Evolutionary conservation across 345 rosid genomes (phyloP).

Genomic region (Orychophragmus violaceus): DNA sequence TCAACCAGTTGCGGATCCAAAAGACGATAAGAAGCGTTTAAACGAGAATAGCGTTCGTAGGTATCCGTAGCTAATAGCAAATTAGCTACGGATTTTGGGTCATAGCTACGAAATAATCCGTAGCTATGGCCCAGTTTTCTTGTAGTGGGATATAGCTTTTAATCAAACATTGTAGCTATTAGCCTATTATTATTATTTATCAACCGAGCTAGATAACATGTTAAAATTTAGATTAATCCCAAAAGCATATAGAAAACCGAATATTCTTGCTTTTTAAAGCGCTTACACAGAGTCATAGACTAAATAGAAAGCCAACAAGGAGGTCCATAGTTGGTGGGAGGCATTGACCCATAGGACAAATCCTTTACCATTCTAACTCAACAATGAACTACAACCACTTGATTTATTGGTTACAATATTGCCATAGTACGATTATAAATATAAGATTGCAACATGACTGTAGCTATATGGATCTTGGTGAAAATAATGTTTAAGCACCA

Average conservation of each 20-base stretch:
- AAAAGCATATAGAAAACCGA: background rate
- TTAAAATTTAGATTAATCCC: background rate
- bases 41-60: too few relatives aligned
- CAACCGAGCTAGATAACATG: background rate
- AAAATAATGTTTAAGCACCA: background rate
- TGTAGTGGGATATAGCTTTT: background rate
- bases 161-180: background rate
- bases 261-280: background rate
- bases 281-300: background rate
- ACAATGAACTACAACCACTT: background rate
- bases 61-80: too few relatives aligned
- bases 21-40: too few relatives aligned
- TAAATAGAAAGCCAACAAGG: background rate
- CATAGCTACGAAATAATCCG: too few relatives aligned
- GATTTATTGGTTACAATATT: background rate
- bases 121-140: too few relatives aligned
- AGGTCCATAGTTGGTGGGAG: background rate
- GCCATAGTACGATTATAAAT: background rate
- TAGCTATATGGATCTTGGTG: background rate
- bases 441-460: background rate
- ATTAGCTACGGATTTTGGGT: too few relatives aligned
- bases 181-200: background rate
- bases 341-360: background rate
- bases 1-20: too few relatives aligned
- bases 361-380: background rate